A percentile compares a stretch with the other conserved stretches of the same genome.
phyloP scores from a whole-genome alignment of 1,284 basidiomycete genomes.

The Hemileia vastatrix region DNA sequence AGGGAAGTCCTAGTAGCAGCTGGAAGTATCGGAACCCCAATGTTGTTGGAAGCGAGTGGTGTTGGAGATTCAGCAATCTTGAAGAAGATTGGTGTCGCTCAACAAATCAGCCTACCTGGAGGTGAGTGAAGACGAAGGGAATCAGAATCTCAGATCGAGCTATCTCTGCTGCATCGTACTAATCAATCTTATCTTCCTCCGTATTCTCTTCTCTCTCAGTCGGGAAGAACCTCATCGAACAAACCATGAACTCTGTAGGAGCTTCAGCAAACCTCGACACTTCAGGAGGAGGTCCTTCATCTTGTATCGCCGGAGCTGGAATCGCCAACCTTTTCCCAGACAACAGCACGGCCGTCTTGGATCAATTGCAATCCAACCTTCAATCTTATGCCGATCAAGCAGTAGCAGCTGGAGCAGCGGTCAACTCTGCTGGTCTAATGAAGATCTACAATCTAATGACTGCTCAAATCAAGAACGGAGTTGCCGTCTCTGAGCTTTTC shows the following conservation, averaged over 20 bases:
- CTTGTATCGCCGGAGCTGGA: conserved; percentile 33
- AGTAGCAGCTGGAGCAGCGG: conserved; percentile 29
- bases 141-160: too few relatives aligned
- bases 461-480: conserved; percentile 30
- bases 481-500: conserved; percentile 33
- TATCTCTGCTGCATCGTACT: too few relatives aligned
- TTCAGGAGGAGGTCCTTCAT: conserved; percentile 32
- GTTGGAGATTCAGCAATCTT: conserved; percentile 45
- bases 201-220: too few relatives aligned
- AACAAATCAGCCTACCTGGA: conserved; percentile 41
- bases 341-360: conserved; percentile 27
- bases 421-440: conserved; percentile 25
- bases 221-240: conserved; percentile 47
- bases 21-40: conserved; percentile 47
- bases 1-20: conserved; percentile 47
- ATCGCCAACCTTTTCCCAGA: conserved; percentile 26
- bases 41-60: conserved; percentile 47
- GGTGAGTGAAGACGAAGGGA: too few relatives aligned
- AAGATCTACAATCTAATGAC: conserved; percentile 29
- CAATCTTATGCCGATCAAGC: conserved; percentile 31
- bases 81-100: conserved; percentile 35
- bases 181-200: too few relatives aligned
- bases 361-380: conserved; percentile 29
- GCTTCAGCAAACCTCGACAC: conserved; percentile 25
- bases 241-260: conserved; percentile 43